These are phyloP conservation scores for Kluyveromyces sp. DNA, from an alignment of 1,139 yeast genomes.

Conservation along the genomic window DNA sequence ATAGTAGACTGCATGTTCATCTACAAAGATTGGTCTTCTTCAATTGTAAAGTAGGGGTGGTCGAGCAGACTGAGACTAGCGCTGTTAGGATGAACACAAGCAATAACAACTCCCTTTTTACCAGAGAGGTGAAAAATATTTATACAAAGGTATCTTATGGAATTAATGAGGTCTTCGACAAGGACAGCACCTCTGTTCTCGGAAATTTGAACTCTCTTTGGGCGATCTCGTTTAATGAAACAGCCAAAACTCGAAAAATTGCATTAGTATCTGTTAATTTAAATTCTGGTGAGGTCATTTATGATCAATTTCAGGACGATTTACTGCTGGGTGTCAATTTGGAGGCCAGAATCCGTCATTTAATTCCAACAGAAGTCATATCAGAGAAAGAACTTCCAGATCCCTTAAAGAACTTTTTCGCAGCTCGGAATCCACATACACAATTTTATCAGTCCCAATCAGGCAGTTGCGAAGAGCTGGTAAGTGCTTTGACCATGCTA, in stretches of 20 bases:
- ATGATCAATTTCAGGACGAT: constrained; percentile 58
- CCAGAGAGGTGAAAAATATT: constrained; percentile 60
- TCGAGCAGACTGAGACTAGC: constrained; percentile 77
- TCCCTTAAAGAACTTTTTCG: constrained; percentile 17
- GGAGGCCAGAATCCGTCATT: constrained; percentile 65
- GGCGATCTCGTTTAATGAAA: constrained; percentile 15
- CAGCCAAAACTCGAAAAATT: constrained; percentile 18
- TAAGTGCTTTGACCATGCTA: not conserved
- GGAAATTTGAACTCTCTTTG: constrained; percentile 28
- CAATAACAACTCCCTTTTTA: constrained; percentile 43
- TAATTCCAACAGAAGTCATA: constrained; percentile 71
- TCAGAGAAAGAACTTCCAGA: constrained; percentile 34
- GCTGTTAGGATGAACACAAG: constrained; percentile 49
- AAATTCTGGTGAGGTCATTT: constrained; percentile 67
- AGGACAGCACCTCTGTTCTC: constrained; percentile 35
- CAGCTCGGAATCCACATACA: constrained; percentile 22
- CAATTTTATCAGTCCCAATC: constrained; percentile 6
- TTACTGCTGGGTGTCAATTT: constrained; percentile 48
- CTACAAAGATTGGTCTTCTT: constrained; percentile 55
- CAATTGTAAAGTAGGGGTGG: constrained; percentile 78
- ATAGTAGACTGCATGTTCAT: constrained; percentile 63
- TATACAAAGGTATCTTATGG: constrained; percentile 79
- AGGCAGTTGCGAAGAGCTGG: constrained; percentile 6
- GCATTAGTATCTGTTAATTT: constrained; percentile 63
- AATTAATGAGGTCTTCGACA: constrained; percentile 34